phyloP scores from a whole-genome alignment of 139 green algal genomes.

The Micractinium conductrix region DNA sequence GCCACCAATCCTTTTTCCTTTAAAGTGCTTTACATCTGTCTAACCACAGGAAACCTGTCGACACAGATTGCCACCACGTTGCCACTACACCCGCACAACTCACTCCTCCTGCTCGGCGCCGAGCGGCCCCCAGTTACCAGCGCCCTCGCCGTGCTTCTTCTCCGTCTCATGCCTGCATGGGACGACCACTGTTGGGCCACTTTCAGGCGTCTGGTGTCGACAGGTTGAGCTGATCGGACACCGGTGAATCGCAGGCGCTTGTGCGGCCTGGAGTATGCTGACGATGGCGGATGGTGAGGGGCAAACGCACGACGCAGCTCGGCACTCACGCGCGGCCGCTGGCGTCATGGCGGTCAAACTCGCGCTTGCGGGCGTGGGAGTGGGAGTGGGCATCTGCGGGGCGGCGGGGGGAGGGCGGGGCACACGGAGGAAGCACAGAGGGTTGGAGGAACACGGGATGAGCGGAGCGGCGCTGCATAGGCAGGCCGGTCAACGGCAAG shows the following conservation, averaged over 20 bases:
- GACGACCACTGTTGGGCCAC: neutral
- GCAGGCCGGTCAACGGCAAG: too few species aligned
- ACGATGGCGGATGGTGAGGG: too few species aligned
- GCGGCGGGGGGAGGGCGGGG: neutral
- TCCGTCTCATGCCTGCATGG: neutral
- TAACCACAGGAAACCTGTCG: too few species aligned
- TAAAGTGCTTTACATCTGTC: too few species aligned
- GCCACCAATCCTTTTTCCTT: too few species aligned
- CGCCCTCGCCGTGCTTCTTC: slow-evolving; percentile 1
- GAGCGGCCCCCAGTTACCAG: neutral
- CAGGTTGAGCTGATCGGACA: too few species aligned
- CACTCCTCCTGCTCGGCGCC: neutral
- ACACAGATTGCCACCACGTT: too few species aligned
- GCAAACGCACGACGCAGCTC: neutral
- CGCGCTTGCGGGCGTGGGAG: neutral
- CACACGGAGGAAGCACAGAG: neutral
- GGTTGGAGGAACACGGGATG: neutral
- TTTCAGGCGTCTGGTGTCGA: too few species aligned
- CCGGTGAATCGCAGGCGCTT: too few species aligned
- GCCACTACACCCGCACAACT: too few species aligned
- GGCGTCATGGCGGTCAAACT: neutral
- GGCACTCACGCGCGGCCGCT: neutral
- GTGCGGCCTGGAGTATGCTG: too few species aligned
- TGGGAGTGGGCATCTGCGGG: neutral
- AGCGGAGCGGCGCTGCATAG: neutral